Evolutionary conservation across 1,284 basidiomycete genomes (phyloP).

Genomic region (Meira nashicola): DNA sequence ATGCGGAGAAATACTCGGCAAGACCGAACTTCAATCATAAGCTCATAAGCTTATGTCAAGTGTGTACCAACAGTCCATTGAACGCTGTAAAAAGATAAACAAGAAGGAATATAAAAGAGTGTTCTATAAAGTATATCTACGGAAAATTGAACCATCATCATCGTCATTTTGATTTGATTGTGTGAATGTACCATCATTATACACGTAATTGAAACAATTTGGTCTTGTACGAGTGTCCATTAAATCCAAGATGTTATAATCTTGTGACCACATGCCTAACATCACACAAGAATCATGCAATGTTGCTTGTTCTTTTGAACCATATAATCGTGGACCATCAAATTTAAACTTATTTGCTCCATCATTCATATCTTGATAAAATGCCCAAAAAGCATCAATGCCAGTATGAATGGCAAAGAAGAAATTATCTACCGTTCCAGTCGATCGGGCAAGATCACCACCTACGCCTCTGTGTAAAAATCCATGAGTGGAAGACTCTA

Average conservation of each 20-base stretch:
- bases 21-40: too few species aligned
- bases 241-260: background rate
- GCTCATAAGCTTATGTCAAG: too few species aligned
- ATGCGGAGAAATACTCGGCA: too few species aligned
- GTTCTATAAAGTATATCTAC: too few species aligned
- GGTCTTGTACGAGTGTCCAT: background rate
- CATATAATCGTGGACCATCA: background rate
- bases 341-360: background rate
- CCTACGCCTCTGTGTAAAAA: background rate
- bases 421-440: background rate
- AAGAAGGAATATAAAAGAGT: too few species aligned
- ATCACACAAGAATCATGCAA: background rate
- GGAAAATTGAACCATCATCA: too few species aligned
- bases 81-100: too few species aligned
- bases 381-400: background rate
- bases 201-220: background rate
- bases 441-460: background rate
- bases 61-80: too few species aligned
- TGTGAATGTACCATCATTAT: too few species aligned
- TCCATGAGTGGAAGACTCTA: background rate
- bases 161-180: too few species aligned
- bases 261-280: background rate
- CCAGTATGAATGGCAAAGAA: conserved; percentile 1
- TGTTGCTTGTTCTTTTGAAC: background rate
- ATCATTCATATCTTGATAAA: background rate